phyloP scores from a whole-genome alignment of 73 alveolate genomes.

The Blepharisma stoltei region DNA sequence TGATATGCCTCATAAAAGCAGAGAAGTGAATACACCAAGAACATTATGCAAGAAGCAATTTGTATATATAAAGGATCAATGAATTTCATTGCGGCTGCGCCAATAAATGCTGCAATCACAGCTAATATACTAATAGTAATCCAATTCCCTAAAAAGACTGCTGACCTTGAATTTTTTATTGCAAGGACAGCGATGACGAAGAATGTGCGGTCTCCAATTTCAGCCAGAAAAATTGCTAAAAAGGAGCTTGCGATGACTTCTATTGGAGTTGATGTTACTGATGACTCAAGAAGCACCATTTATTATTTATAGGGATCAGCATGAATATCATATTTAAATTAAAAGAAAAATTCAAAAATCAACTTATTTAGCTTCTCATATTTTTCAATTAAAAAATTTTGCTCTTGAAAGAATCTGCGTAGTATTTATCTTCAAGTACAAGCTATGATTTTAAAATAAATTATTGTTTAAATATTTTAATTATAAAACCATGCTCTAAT shows the following conservation, averaged over 20 bases:
- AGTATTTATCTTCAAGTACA: too few relatives aligned
- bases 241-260: not conserved
- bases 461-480: too few relatives aligned
- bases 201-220: constrained; percentile 35
- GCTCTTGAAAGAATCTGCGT: too few relatives aligned
- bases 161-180: constrained; percentile 28
- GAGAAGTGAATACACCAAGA: not conserved
- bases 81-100: constrained; percentile 18
- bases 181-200: constrained; percentile 33
- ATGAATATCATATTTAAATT: too few relatives aligned
- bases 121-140: constrained; percentile 21
- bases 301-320: too few relatives aligned
- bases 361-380: too few relatives aligned
- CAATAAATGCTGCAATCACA: constrained; percentile 27
- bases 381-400: too few relatives aligned
- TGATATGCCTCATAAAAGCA: constrained; percentile 27
- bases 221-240: constrained; percentile 28
- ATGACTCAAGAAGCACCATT: too few relatives aligned
- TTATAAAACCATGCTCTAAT: too few relatives aligned
- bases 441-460: too few relatives aligned
- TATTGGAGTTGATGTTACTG: too few relatives aligned
- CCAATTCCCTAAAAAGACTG: constrained; percentile 31
- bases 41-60: constrained; percentile 19
- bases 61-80: not conserved
- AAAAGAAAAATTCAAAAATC: too few relatives aligned